These are phyloP conservation scores for Penicillium sp. DNA, from an alignment of 2,329 filamentous ascomycete genomes.

Conservation along the genomic window DNA sequence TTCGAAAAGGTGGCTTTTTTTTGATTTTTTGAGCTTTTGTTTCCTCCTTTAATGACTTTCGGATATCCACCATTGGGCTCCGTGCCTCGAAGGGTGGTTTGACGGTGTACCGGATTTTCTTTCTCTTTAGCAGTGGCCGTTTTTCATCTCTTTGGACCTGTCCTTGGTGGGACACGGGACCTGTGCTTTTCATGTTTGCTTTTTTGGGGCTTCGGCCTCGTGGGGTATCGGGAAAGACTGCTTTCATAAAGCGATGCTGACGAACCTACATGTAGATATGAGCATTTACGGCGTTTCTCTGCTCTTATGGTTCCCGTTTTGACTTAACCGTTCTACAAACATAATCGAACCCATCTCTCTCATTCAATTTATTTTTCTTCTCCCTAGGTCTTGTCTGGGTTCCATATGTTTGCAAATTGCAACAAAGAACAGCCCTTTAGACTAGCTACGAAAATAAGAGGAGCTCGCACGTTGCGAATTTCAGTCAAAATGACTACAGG, in stretches of 20 bases:
- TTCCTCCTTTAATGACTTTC: conserved; percentile 18
- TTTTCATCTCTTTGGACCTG: conserved; percentile 15
- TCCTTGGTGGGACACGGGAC: conserved; percentile 22
- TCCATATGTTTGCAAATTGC: not conserved
- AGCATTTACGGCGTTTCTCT: conserved; percentile 39
- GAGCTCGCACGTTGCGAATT: not conserved
- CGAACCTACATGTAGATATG: conserved; percentile 41
- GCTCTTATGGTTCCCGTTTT: conserved; percentile 25
- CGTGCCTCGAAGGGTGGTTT: conserved; percentile 14
- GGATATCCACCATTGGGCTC: conserved; percentile 18
- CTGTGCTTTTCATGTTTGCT: conserved; percentile 24
- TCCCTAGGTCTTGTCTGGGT: no score
- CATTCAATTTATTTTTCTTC: not conserved
- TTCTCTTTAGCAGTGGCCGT: conserved; percentile 2
- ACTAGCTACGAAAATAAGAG: not conserved
- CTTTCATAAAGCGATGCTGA: conserved; percentile 36
- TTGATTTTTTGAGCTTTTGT: conserved; percentile 12
- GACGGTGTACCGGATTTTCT: conserved; percentile 17
- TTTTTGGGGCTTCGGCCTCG: conserved; percentile 21
- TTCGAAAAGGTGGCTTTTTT: conserved; percentile 33
- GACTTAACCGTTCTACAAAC: conserved; percentile 22
- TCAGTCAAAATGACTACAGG: no score
- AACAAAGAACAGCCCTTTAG: not conserved
- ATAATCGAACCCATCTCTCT: conserved; percentile 23
- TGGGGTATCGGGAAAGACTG: conserved; percentile 27